Conservation (phyloP, 495 filamentous ascomycete species). For the Neurospora cerealis region DNA sequence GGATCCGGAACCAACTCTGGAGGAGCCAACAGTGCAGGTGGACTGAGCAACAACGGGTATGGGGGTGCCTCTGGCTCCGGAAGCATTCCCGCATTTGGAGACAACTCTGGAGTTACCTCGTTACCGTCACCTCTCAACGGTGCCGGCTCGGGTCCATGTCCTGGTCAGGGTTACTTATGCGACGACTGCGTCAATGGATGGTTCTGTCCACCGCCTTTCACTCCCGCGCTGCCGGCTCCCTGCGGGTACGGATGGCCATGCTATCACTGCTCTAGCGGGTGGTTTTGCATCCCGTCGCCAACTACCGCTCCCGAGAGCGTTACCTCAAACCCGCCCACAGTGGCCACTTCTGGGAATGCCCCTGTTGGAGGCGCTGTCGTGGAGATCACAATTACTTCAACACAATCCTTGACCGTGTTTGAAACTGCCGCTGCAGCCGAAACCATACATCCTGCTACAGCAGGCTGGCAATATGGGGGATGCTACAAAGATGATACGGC, state of each 20-base stretch:
- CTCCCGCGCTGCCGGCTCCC: constrained; percentile 30
- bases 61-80: not conserved
- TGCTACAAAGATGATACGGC: constrained; percentile 45
- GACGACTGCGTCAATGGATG: constrained; percentile 31
- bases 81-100: not conserved
- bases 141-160: constrained; percentile 19
- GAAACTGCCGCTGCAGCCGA: constrained; percentile 5
- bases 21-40: not conserved
- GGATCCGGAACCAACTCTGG: not conserved
- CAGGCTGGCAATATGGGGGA: constrained; percentile 45
- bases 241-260: constrained; percentile 35
- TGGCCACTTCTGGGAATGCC: not conserved
- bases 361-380: not conserved
- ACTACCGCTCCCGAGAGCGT: constrained; percentile 8
- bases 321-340: not conserved
- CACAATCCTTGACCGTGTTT: not conserved
- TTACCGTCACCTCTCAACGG: not conserved
- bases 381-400: not conserved
- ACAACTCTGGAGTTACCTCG: not conserved
- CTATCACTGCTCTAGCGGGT: constrained; percentile 27
- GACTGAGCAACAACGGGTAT: not conserved
- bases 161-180: constrained; percentile 30
- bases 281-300: constrained; percentile 28
- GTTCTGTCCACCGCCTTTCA: constrained; percentile 33
- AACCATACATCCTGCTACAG: constrained; percentile 12